Conservation (phyloP, 2,329 filamentous ascomycete species). For the Talaromyces funiculosus region DNA sequence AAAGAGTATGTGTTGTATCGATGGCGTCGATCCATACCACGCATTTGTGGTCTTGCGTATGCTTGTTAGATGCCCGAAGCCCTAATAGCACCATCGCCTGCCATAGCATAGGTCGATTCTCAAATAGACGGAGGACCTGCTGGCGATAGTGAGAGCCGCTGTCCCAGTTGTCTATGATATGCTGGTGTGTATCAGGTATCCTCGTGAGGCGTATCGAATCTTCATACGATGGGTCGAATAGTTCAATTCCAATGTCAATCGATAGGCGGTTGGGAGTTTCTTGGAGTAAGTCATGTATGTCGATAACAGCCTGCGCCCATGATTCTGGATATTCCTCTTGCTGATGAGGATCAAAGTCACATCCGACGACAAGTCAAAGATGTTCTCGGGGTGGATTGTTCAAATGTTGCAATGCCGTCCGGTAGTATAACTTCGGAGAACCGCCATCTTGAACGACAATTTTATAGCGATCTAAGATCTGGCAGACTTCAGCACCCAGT, state of each 20-base stretch:
- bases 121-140: background rate
- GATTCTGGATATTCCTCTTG: no score
- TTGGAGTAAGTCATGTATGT: background rate
- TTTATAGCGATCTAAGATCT: no score
- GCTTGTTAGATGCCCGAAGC: background rate
- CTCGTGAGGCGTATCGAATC: background rate
- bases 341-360: background rate
- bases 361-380: background rate
- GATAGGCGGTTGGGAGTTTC: background rate
- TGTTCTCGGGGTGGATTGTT: background rate
- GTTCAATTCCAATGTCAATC: background rate
- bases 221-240: background rate
- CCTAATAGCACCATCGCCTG: background rate
- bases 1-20: background rate
- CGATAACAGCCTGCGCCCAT: background rate
- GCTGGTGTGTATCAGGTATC: background rate
- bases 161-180: background rate
- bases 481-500: no score
- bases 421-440: no score
- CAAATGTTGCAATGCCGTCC: no score
- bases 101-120: background rate
- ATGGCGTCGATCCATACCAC: background rate
- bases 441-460: no score
- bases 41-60: background rate
- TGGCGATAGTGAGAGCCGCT: background rate